Base-by-base conservation (phyloP, 1,284 basidiomycete species). In the Phlebopus sp. region DNA sequence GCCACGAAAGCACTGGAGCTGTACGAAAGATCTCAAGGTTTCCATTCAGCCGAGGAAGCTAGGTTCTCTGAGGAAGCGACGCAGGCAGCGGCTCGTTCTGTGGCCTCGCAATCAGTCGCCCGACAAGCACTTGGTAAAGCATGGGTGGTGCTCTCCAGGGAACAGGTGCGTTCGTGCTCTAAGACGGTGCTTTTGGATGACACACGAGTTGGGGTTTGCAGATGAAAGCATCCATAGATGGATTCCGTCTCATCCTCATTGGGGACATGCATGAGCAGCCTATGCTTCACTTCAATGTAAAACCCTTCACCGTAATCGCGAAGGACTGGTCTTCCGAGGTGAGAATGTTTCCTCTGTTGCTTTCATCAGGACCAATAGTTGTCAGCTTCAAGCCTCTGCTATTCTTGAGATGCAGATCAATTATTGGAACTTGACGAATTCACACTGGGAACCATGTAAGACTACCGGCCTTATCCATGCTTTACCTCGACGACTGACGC, bases 341-440 rank as follows among this genome's bases (percentile, higher is more conserved):
- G 62, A 58, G 68, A 4, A 30, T 10, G 32, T 47, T 5, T 49
- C 11, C 7, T n/a, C 3, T 2, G 37, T 11, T 36, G 30, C 42
- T 6, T 23, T 40, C 32, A 3, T 37, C 43, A 37, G 19, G 35
- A 32, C 35, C 63, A 21, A 63, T 46, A 11, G 49, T 14, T 32
- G 47, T 27, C 55, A 96, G 92, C 70, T 97, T 40, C 86, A 87
- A 63, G 86, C 91, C 8, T 85, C 83, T 4, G 90, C 86, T 0
- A 86, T 88, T 0, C 73, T 97, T 55, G 84, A 84, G 15, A 84
- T 84, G 2, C 84, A 87, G 46, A 88, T 98, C 64, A 93, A 88
- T 56, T 99, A 97, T 65, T 99, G 93, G 90, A 99, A 99, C 69
- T 71, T 99, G 46, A 87, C 90, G 23, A 96, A 97, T 63, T 99